phyloP scores from a whole-genome alignment of 2,329 filamentous ascomycete species.

The Cladosporium phlei region DNA sequence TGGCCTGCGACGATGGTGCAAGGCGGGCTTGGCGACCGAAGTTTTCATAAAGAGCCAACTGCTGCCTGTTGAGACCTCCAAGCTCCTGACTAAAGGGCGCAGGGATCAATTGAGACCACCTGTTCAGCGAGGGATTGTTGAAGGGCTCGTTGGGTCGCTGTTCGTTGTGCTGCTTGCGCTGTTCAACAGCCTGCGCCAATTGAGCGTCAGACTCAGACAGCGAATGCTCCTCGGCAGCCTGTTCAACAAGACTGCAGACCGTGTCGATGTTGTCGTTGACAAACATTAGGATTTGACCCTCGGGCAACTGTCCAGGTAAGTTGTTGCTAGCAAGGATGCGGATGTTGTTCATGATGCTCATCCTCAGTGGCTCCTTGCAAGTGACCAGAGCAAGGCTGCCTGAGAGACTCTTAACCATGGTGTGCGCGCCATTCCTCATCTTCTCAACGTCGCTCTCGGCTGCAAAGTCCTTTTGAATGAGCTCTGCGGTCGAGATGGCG shows the following conservation, averaged over 20 bases:
- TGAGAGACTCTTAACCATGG: slow-evolving; percentile 90
- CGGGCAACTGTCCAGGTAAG: slow-evolving; percentile 69
- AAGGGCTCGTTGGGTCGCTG: slow-evolving; percentile 79
- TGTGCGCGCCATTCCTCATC: slow-evolving; percentile 79
- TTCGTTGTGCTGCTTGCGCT: slow-evolving; percentile 68
- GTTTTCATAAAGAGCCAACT: slow-evolving; percentile 94
- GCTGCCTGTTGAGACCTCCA: slow-evolving; percentile 78
- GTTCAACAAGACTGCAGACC: slow-evolving; percentile 89
- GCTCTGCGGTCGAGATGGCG: slow-evolving; percentile 90
- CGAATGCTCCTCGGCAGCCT: slow-evolving; percentile 89
- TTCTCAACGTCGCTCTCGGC: slow-evolving; percentile 87
- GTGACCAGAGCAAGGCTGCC: slow-evolving; percentile 95
- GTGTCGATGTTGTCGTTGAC: slow-evolving; percentile 96
- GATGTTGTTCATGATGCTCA: slow-evolving; percentile 97
- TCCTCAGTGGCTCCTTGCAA: slow-evolving; percentile 91
- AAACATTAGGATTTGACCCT: slow-evolving; percentile 96
- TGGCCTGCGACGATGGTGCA: slow-evolving; percentile 45
- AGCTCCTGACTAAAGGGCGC: slow-evolving; percentile 86
- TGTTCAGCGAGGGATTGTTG: slow-evolving; percentile 71
- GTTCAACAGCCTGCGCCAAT: slow-evolving; percentile 74
- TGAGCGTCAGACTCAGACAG: slow-evolving; percentile 93
- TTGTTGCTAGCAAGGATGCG: slow-evolving; percentile 67
- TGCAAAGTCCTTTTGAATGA: slow-evolving; percentile 93
- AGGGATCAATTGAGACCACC: slow-evolving; percentile 90
- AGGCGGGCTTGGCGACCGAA: slow-evolving; percentile 80